Evolutionary conservation across 2,329 filamentous ascomycete species (phyloP).

Genomic region (Emmonsiellopsis sp.): DNA sequence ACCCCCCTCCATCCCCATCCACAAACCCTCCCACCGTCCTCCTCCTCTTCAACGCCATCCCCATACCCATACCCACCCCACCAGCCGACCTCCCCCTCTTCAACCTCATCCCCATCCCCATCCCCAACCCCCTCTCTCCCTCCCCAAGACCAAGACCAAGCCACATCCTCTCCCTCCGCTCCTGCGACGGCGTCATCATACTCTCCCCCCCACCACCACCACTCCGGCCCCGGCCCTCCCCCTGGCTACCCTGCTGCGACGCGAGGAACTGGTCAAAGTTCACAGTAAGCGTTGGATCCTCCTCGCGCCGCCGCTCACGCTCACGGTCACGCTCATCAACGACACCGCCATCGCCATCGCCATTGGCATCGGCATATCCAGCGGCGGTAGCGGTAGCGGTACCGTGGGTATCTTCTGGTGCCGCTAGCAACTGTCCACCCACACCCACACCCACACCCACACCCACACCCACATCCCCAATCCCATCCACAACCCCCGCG

Average conservation of each 20-base stretch:
- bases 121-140: constrained; percentile 15
- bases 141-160: constrained; percentile 14
- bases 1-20: constrained; percentile 8
- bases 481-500: no score
- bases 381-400: background rate
- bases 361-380: background rate
- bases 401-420: no score
- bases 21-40: constrained; percentile 1
- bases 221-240: constrained; percentile 4
- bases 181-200: constrained; percentile 21
- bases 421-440: no score
- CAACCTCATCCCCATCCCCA: constrained; percentile 1
- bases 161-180: constrained; percentile 26
- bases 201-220: background rate
- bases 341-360: background rate
- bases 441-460: no score
- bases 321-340: background rate
- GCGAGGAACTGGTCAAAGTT: constrained; percentile 30
- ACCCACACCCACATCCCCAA: no score
- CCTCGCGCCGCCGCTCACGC: background rate
- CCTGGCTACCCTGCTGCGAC: constrained; percentile 18
- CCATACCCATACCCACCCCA: constrained; percentile 1
- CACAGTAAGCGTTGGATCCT: constrained; percentile 18
- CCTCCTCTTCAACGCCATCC: constrained; percentile 4
- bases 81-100: constrained; percentile 14